These are phyloP conservation scores for Aspergillus viridinutans DNA, from an alignment of 2,329 filamentous ascomycete genomes.

Conservation along the genomic window DNA sequence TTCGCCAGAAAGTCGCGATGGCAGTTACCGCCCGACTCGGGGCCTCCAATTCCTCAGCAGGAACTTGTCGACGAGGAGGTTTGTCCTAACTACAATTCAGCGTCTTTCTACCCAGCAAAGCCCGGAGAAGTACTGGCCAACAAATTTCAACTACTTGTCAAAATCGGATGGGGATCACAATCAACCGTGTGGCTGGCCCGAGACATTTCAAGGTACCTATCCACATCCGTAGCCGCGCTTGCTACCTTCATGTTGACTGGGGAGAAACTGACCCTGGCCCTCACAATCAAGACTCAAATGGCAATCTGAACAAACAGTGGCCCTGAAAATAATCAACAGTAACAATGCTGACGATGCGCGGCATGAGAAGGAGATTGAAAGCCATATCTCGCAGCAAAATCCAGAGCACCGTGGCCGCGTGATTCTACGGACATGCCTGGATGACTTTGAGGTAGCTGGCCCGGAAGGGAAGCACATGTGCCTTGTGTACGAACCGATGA, in stretches of 20 bases:
- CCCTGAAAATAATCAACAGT: slow-evolving; percentile 27
- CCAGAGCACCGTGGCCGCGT: slow-evolving; percentile 18
- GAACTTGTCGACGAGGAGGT: slow-evolving; percentile 37
- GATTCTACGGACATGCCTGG: slow-evolving; percentile 17
- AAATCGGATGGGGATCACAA: slow-evolving; percentile 40
- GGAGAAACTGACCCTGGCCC: not conserved
- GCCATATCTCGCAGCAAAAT: slow-evolving; percentile 22
- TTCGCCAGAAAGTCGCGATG: slow-evolving; percentile 13
- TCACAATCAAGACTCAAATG: slow-evolving; percentile 3
- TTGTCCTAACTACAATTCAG: slow-evolving; percentile 30
- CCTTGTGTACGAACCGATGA: slow-evolving; percentile 32
- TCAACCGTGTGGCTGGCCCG: slow-evolving; percentile 45
- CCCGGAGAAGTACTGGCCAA: slow-evolving; percentile 35
- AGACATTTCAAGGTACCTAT: slow-evolving; percentile 23
- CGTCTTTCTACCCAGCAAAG: slow-evolving; percentile 37
- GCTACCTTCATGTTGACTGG: not conserved
- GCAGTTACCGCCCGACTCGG: slow-evolving; percentile 7
- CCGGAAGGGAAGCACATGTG: slow-evolving; percentile 28
- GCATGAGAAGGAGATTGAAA: slow-evolving; percentile 24
- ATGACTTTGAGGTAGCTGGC: slow-evolving; percentile 13
- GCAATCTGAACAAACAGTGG: slow-evolving; percentile 17
- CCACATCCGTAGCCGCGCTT: not conserved
- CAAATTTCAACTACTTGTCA: slow-evolving; percentile 35
- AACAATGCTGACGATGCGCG: slow-evolving; percentile 9
- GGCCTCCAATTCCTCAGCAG: slow-evolving; percentile 2